Conservation (phyloP, 106 monocot species). For the Apostasia shenzhenica region DNA sequence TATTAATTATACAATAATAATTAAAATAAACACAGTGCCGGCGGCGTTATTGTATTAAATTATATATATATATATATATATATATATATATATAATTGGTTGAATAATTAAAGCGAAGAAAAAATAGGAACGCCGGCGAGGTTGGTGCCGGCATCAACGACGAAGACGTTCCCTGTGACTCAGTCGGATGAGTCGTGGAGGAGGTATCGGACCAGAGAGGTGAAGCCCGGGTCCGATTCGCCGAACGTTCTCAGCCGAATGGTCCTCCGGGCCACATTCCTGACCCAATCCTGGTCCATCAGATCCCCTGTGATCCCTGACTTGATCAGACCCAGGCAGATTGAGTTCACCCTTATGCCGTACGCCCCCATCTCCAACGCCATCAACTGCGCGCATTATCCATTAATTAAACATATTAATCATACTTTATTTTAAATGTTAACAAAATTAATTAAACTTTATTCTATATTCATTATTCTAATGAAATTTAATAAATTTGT, state of each 20-base stretch:
- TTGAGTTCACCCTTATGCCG: conserved; percentile 41
- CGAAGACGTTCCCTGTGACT: conserved; percentile 38
- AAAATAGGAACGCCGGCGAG: conserved; percentile 44
- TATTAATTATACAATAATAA: too few species aligned
- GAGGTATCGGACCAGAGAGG: conserved; percentile 31
- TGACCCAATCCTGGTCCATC: conserved; percentile 40
- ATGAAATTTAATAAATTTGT: too few species aligned
- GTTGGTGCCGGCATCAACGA: conserved; percentile 33
- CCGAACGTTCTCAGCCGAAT: conserved; percentile 26
- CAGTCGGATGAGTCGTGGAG: conserved; percentile 35
- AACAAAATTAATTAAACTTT: too few species aligned
- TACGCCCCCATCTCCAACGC: conserved; percentile 35
- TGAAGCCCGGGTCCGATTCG: conserved; percentile 31
- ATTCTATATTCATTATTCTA: too few species aligned
- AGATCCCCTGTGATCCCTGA: conserved; percentile 48
- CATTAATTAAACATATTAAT: too few species aligned
- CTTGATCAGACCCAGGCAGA: conserved; percentile 42
- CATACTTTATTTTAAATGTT: too few species aligned
- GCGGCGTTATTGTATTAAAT: too few species aligned
- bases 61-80: too few species aligned
- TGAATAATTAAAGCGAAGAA: conserved; percentile 36
- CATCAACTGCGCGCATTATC: conserved; percentile 16
- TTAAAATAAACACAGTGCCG: too few species aligned
- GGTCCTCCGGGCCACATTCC: conserved; percentile 23
- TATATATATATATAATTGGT: too few species aligned